A percentile compares a stretch with the other conserved stretches of the same genome.
Evolutionary conservation across 129 eudicot species (phyloP).

Genomic region (Chrysanthemum seticuspe): DNA sequence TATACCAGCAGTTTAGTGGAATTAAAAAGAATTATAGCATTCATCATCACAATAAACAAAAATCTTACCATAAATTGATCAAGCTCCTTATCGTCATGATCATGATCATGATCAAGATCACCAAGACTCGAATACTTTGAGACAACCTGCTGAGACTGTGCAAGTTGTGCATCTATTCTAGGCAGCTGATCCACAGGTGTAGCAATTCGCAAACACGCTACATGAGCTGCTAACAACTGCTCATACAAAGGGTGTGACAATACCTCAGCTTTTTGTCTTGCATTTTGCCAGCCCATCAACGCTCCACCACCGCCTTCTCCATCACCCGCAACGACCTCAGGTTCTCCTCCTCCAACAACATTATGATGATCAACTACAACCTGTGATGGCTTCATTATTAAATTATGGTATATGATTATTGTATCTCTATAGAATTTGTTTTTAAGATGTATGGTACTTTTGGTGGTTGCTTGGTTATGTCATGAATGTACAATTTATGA

Average conservation of each 20-base stretch:
- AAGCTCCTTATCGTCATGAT: slow-evolving; percentile 71
- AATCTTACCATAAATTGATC: slow-evolving; percentile 78
- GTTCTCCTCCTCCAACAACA: slow-evolving; percentile 30
- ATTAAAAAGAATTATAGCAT: neutral
- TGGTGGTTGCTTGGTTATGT: slow-evolving; percentile 17
- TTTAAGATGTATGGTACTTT: neutral
- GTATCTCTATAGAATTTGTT: no score
- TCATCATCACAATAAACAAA: neutral
- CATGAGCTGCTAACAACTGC: slow-evolving; percentile 83
- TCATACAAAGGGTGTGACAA: slow-evolving; percentile 71
- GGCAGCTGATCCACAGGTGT: slow-evolving; percentile 96
- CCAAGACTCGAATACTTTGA: slow-evolving; percentile 60
- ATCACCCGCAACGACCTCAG: slow-evolving; percentile 28
- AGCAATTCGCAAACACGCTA: slow-evolving; percentile 75
- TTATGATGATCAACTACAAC: slow-evolving; percentile 24
- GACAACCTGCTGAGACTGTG: slow-evolving; percentile 86
- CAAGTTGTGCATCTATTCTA: slow-evolving; percentile 81
- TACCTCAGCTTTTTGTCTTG: slow-evolving; percentile 63
- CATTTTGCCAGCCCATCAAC: slow-evolving; percentile 57
- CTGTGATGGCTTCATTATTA: slow-evolving; percentile 27
- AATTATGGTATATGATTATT: slow-evolving; percentile 13
- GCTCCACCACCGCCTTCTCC: slow-evolving; percentile 20
- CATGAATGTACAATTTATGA: slow-evolving; percentile 1
- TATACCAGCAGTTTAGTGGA: neutral
- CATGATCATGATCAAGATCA: slow-evolving; percentile 38